phyloP scores from a whole-genome alignment of 305 asterid species.

The Fraxinus baroniana region DNA sequence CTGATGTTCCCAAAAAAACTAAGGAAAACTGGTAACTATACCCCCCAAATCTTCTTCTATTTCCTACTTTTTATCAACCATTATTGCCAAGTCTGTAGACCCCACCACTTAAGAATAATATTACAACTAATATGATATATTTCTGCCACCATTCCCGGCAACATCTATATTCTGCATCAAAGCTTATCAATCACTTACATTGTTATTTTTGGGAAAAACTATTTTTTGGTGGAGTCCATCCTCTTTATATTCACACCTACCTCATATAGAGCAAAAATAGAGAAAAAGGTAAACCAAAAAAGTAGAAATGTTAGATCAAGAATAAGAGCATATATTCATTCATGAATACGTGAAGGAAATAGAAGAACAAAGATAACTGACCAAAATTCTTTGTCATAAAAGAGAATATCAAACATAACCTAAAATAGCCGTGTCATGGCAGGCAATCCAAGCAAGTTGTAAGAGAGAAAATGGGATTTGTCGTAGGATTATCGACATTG shows the following conservation, averaged over 20 bases:
- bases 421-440: constrained; percentile 24
- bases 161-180: constrained; percentile 43
- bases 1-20: constrained; percentile 44
- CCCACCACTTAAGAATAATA: constrained; percentile 56
- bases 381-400: constrained; percentile 4
- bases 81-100: constrained; percentile 48
- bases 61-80: constrained; percentile 38
- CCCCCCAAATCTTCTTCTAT: constrained; percentile 33
- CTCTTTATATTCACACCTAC: constrained; percentile 37
- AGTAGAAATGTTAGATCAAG: constrained; percentile 19
- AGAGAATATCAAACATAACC: neutral
- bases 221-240: constrained; percentile 48
- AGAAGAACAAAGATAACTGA: neutral
- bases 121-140: constrained; percentile 34
- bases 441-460: constrained; percentile 33
- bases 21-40: constrained; percentile 40
- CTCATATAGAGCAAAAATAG: constrained; percentile 26
- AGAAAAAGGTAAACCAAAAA: constrained; percentile 19
- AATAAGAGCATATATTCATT: constrained; percentile 13
- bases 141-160: constrained; percentile 49
- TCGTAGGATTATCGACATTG: constrained; percentile 42
- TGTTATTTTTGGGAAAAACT: constrained; percentile 31
- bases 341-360: neutral
- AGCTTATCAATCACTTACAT: constrained; percentile 43
- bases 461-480: constrained; percentile 17